Evolutionary conservation across 1,139 yeast species (phyloP).

Genomic region (Arxiozyma telluris): DNA sequence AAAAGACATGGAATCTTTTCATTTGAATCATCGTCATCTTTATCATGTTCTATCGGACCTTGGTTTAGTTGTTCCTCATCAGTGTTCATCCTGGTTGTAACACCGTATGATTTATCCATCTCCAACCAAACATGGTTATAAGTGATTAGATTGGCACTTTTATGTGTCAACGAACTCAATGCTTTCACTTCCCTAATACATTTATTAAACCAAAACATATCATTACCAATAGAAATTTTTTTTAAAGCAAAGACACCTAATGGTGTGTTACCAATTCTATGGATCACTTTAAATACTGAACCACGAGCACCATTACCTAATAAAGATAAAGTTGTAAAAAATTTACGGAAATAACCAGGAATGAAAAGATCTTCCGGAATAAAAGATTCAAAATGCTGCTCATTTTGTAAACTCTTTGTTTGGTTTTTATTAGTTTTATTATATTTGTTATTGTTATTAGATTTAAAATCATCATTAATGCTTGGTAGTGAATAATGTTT

Average conservation of each 20-base stretch:
- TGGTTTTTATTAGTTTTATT: no score
- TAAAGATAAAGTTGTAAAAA: constrained; percentile 44
- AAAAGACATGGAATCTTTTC: constrained; percentile 64
- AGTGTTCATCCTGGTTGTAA: constrained; percentile 13
- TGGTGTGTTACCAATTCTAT: constrained; percentile 53
- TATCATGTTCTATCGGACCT: not conserved
- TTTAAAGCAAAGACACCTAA: constrained; percentile 78
- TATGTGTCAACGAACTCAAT: constrained; percentile 36
- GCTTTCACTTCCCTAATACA: constrained; percentile 74
- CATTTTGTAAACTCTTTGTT: not conserved
- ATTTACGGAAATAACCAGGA: constrained; percentile 65
- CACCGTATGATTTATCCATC: constrained; percentile 39
- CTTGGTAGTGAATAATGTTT: constrained; percentile 6
- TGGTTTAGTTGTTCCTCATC: constrained; percentile 29
- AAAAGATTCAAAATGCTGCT: constrained; percentile 5
- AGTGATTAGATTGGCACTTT: constrained; percentile 58
- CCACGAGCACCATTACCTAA: constrained; percentile 83
- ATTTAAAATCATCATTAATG: not conserved
- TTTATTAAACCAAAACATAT: constrained; percentile 54
- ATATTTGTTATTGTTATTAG: not conserved
- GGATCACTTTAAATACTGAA: constrained; percentile 74
- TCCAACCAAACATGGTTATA: constrained; percentile 93
- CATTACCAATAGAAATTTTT: constrained; percentile 75
- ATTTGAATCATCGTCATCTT: not conserved
- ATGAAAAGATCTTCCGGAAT: constrained; percentile 40